Evolutionary conservation across 164 flowering plant species (phyloP).

Genomic region (Brasenia schreberi): DNA sequence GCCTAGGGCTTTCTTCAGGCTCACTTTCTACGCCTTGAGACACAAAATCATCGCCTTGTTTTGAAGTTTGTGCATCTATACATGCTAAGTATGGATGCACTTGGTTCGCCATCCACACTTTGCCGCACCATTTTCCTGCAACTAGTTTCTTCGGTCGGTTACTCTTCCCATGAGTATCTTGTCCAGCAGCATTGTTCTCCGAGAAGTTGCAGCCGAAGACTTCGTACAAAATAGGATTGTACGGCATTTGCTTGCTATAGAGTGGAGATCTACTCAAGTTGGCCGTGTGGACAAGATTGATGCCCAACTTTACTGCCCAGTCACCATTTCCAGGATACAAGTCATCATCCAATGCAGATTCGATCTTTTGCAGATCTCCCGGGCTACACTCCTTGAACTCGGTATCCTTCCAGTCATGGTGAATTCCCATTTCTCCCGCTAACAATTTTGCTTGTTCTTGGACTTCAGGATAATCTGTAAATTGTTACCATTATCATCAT

Average conservation of each 20-base stretch:
- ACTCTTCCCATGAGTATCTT: conserved; percentile 17
- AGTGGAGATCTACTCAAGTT: conserved; percentile 82
- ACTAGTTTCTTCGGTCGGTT: conserved; percentile 54
- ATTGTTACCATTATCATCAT: background rate
- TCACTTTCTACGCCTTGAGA: conserved; percentile 16
- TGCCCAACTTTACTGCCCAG: conserved; percentile 91
- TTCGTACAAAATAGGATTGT: conserved; percentile 64
- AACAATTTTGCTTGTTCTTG: conserved; percentile 61
- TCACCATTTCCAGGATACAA: conserved; percentile 63
- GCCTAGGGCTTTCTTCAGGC: conserved; percentile 15
- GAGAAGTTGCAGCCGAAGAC: conserved; percentile 69
- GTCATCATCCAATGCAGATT: conserved; percentile 57
- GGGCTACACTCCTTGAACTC: conserved; percentile 40
- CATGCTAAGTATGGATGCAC: conserved; percentile 65
- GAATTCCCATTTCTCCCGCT: conserved; percentile 57
- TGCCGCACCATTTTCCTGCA: conserved; percentile 99
- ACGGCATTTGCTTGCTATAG: conserved; percentile 93
- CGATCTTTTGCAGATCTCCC: conserved; percentile 55
- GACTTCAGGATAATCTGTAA: conserved; percentile 71
- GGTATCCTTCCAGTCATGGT: conserved; percentile 51
- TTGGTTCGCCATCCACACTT: conserved; percentile 95
- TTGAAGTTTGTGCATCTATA: conserved; percentile 29
- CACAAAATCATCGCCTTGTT: conserved; percentile 12
- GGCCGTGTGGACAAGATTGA: conserved; percentile 83
- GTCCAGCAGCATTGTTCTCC: conserved; percentile 21